Evolutionary conservation across 495 filamentous ascomycete species (phyloP).

Genomic region (Symbiotaphrina buchneri): DNA sequence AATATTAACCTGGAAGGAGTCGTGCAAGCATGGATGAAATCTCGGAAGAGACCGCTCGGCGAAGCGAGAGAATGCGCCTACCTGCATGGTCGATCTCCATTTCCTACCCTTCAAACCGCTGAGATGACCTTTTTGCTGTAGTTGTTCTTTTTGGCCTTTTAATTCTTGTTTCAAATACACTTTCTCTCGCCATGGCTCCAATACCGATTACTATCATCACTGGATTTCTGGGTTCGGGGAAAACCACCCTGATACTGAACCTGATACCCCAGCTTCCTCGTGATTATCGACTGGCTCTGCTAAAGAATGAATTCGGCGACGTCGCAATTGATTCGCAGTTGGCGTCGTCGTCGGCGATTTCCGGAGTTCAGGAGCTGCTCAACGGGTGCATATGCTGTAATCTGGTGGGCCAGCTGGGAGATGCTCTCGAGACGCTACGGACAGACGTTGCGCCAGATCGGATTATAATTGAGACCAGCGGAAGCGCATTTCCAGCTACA

Average conservation of each 20-base stretch:
- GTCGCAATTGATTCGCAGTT: conserved; percentile 82
- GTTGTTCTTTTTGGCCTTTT: too few species aligned
- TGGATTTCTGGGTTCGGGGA: conserved; percentile 84
- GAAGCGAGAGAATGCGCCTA: too few species aligned
- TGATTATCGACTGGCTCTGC: conserved; percentile 65
- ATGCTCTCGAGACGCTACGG: conserved; percentile 52
- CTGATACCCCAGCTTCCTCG: conserved; percentile 65
- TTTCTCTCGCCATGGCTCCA: too few species aligned
- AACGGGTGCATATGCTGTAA: conserved; percentile 99
- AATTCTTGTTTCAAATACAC: too few species aligned
- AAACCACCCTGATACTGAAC: conserved; percentile 81
- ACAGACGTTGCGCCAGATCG: conserved; percentile 41
- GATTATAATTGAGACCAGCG: conserved; percentile 83
- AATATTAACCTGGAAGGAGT: too few species aligned
- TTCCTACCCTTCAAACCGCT: too few species aligned
- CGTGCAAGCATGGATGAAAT: too few species aligned
- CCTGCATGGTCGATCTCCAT: too few species aligned
- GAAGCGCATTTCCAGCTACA: conserved; percentile 73
- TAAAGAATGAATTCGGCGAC: conserved; percentile 98
- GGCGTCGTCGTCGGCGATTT: conserved; percentile 54
- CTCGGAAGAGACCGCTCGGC: too few species aligned
- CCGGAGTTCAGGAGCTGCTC: conserved; percentile 77
- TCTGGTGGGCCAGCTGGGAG: conserved; percentile 70
- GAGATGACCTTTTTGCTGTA: too few species aligned
- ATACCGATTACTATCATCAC: conserved; percentile 89